Evolutionary conservation across 345 rosid species (phyloP).

Genomic region (Populus davidiana): DNA sequence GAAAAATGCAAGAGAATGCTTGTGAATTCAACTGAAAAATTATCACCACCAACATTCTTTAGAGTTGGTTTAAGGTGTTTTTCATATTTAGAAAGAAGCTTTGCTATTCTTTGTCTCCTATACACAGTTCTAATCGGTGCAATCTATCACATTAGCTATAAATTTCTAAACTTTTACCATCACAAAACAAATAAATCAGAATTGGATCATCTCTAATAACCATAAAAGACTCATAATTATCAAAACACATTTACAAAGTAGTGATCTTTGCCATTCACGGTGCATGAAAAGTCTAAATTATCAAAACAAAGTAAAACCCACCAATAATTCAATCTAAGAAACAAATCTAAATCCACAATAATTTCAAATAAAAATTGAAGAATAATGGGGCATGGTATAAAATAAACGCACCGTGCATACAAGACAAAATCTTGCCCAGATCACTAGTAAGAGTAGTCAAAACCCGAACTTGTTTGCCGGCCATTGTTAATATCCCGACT

Average conservation of each 20-base stretch:
- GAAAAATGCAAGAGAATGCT: not conserved
- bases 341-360: not conserved
- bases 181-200: not conserved
- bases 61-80: not conserved
- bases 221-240: not conserved
- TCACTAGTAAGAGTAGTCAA: conserved; percentile 74
- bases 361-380: not conserved
- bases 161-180: not conserved
- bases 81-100: not conserved
- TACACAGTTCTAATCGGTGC: not conserved
- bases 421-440: conserved; percentile 70
- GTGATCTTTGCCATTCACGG: not conserved
- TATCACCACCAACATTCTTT: not conserved
- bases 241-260: not conserved
- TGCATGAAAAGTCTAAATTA: not conserved
- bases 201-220: not conserved
- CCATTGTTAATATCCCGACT: conserved; percentile 77
- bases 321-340: not conserved
- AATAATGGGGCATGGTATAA: not conserved
- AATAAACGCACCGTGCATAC: conserved; percentile 60
- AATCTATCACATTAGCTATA: not conserved
- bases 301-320: not conserved
- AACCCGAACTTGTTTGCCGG: conserved; percentile 79
- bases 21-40: not conserved
- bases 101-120: not conserved